Percentiles rank a stretch among this genome's conserved stretches.
phyloP scores from a whole-genome alignment of 768 basidiomycete species.

The Suillus alpinus region DNA sequence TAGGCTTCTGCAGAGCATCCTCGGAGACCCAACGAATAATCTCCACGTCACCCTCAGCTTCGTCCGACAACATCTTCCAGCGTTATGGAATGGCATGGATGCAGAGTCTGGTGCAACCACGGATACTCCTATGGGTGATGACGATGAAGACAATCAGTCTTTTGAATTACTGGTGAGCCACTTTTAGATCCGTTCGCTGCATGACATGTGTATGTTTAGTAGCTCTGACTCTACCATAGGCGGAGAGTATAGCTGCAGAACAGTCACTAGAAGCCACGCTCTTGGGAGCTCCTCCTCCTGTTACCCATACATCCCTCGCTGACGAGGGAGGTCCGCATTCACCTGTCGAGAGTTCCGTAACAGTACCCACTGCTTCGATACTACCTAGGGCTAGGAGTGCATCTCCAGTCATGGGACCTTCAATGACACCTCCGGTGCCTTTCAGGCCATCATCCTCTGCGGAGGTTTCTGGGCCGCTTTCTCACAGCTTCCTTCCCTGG shows the following conservation, averaged over 20 bases:
- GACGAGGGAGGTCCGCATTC: not conserved
- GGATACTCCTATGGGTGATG: conserved; percentile 29
- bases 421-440: not conserved
- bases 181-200: conserved; percentile 13
- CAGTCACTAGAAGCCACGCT: not conserved
- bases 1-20: conserved; percentile 47
- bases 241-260: conserved; percentile 3
- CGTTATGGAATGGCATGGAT: conserved; percentile 23
- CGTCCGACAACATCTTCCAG: conserved; percentile 32
- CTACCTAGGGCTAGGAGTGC: conserved; percentile 2
- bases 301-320: not conserved
- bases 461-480: conserved; percentile 9
- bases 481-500: not conserved
- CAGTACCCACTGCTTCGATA: conserved; percentile 5
- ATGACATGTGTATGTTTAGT: conserved; percentile 20
- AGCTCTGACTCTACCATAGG: conserved; percentile 30
- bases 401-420: not conserved
- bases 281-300: not conserved
- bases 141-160: conserved; percentile 11
- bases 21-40: conserved; percentile 45
- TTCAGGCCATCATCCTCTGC: conserved; percentile 2
- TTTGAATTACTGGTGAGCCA: conserved; percentile 25
- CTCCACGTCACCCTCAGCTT: conserved; percentile 38
- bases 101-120: not conserved
- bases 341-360: not conserved